Conservation (phyloP, 306 rosid genomes). For the Castanea crenata region DNA sequence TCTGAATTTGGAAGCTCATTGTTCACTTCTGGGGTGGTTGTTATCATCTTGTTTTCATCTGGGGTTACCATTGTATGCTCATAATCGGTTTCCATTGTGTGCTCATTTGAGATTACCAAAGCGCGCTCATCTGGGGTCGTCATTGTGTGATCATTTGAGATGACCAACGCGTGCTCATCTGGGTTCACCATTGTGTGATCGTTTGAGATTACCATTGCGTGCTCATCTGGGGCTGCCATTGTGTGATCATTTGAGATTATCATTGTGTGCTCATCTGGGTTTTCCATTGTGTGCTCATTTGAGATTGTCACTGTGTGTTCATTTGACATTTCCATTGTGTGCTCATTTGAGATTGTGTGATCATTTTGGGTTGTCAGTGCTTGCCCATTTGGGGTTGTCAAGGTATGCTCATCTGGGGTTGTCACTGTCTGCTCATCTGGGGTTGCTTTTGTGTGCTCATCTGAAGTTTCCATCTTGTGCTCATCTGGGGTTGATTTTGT, state of each 20-base stretch:
- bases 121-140: not conserved
- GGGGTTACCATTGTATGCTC: slow-evolving; percentile 33
- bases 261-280: not conserved
- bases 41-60: slow-evolving; percentile 18
- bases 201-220: not conserved
- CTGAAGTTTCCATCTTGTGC: not conserved
- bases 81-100: slow-evolving; percentile 41
- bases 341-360: not conserved
- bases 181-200: not conserved
- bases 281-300: not conserved
- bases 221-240: not conserved
- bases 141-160: not conserved
- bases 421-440: not conserved
- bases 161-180: not conserved
- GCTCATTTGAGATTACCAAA: not conserved
- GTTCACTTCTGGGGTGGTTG: slow-evolving; percentile 21
- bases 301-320: not conserved
- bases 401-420: not conserved
- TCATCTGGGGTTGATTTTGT: not conserved
- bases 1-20: slow-evolving; percentile 50
- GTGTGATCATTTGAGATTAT: not conserved
- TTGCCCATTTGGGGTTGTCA: not conserved
- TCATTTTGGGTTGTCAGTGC: not conserved
- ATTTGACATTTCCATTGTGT: not conserved
- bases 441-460: not conserved